phyloP scores from a whole-genome alignment of 768 basidiomycete species.

The Tulasnella sp. region DNA sequence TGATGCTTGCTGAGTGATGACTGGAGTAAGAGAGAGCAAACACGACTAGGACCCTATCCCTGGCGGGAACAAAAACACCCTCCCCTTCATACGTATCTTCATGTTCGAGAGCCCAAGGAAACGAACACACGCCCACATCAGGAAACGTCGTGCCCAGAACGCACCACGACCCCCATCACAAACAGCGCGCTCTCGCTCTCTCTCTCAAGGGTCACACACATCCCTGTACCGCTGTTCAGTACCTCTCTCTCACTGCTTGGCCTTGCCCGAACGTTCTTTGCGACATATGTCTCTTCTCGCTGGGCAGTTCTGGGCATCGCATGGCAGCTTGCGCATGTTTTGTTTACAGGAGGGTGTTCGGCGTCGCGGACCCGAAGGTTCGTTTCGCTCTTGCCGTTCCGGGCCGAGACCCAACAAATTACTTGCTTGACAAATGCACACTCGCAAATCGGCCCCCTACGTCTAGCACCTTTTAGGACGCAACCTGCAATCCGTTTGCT shows the following conservation, averaged over 20 bases:
- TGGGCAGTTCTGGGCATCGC: neutral
- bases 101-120: neutral
- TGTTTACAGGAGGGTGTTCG: neutral
- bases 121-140: neutral
- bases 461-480: neutral
- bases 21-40: neutral
- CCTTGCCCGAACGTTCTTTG: neutral
- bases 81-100: neutral
- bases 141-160: constrained; percentile 9
- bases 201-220: constrained; percentile 1
- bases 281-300: neutral
- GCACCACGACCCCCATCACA: neutral
- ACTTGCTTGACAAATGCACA: neutral
- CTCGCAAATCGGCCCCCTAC: neutral
- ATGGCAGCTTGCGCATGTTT: neutral
- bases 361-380: neutral
- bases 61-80: neutral
- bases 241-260: neutral
- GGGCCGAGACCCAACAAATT: constrained; percentile 1
- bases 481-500: neutral
- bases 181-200: too few species aligned
- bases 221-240: neutral
- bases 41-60: constrained; percentile 7
- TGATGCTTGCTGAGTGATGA: too few species aligned
- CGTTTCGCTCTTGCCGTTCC: neutral